Base-by-base conservation (phyloP, 129 eudicot species). In the Tagetes patula region DNA sequence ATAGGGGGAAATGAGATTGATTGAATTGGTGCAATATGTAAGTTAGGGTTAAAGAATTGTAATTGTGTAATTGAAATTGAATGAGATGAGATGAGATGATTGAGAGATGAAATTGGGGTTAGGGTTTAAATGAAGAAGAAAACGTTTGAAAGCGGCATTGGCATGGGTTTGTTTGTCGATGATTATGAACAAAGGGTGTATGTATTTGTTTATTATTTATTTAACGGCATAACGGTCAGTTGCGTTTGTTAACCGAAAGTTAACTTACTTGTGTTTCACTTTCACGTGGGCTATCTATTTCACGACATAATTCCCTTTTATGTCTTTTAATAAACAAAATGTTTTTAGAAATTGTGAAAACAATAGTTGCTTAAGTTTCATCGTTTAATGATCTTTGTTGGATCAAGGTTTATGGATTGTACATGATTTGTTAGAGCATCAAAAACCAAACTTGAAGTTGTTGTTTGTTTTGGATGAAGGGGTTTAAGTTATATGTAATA, bases 181-280 rank as follows among this genome's bases (percentile, higher is more conserved):
- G 81, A 77, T 70, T 62, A 30, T 42, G 40, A 34, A 37, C 9
- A 5, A 9, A 61, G 12, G 78, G 75, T 47, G 27, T 20, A 20
- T 20, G 27, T 20, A 20, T 20, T 20, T 20, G 27, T 20, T 20
- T 20, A 20, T 20, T 20, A 20, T 20, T 20, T 20, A 46, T 59
- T 60, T 77, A 60, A 77, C 81, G 76, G 60, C 61, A 61, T 70
- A 77, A 77, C 76, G 81, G 81, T 70, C 76, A 69, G 81, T 77
- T 77, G 81, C 70, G 80, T 76, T 76, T 55, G 34, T 56, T 8
- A 71, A 55, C 32, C 42, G 33, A 58, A 56, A 72, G 58, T 42
- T 56, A 32, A 5, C 46, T 32, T 3, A 46, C 32, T 42, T 47
- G 55, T 34, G 76, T 71, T 72, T 72, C 56, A 40, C 64, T 71